Evolutionary conservation across 805 yeast species (phyloP), one percentile per base, ranked within the genome.

Genomic region (Saccharomycopsis sp.): DNA sequence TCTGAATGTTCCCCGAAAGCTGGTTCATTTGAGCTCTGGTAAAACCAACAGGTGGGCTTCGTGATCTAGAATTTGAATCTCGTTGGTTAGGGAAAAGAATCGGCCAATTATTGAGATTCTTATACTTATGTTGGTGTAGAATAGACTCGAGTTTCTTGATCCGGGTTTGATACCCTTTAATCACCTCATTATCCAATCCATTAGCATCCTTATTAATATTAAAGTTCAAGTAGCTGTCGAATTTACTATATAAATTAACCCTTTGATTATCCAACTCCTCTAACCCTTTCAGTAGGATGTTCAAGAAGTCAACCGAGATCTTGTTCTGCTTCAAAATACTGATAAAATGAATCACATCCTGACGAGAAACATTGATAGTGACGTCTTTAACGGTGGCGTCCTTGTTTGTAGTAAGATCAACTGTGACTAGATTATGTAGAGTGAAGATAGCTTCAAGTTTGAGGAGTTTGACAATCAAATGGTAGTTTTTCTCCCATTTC

Each of bases 131-230:
- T 62, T 87, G 89, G 67, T 90, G 94, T 15, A 91, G 72, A 44
- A 90, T 70, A 57, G 82, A 85, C 64, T 91, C 97, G 56, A 93
- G 76, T 64, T 87, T 87, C 62, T 81, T 82, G 47, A 93, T 88
- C 56, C 96, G 74, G 9, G 81, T 70, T 68, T 86, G 86, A 63
- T 90, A 85, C 0, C 88, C 89, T 62, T 77, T 77, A 9, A 86
- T 72, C 12, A 79, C 66, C 50, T 77, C 82, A 2, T 72, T 67
- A 52, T 60, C 60, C 1, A 54, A 24, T 19, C 55, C 17, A 19
- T 58, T 55, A 0, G 51, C n/a, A 9, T 61, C 58, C 2, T 50
- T 56, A 24, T 24, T 41, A 22, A 55, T 52, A 8, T 20, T 42
- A 9, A 57, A 54, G 35, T 57, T 55, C 35, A 58, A 38, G 29